phyloP scores from a whole-genome alignment of 2,329 filamentous ascomycete species.

The Sporothrix protearum region DNA sequence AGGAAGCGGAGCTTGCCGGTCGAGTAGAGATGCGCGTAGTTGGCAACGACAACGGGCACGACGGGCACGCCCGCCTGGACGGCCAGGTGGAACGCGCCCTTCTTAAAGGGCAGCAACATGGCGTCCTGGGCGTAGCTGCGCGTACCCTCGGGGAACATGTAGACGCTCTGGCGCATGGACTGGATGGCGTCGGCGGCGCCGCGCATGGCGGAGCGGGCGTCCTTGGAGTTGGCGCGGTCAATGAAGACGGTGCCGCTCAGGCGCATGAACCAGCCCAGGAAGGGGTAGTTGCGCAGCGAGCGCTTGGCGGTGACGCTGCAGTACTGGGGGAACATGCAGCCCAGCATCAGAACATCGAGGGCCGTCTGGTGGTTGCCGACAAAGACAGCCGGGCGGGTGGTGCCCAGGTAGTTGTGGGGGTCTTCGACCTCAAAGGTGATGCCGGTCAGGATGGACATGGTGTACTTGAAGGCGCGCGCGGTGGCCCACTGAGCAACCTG shows the following conservation, averaged over 20 bases:
- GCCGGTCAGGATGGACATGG: slow-evolving; percentile 72
- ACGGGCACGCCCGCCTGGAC: slow-evolving; percentile 92
- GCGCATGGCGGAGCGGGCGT: slow-evolving; percentile 80
- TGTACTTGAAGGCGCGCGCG: slow-evolving; percentile 73
- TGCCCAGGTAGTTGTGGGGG: slow-evolving; percentile 58
- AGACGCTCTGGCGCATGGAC: slow-evolving; percentile 68
- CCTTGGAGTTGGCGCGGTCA: slow-evolving; percentile 79
- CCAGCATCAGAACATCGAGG: slow-evolving; percentile 89
- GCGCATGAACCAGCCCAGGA: slow-evolving; percentile 92
- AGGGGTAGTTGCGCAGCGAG: slow-evolving; percentile 70
- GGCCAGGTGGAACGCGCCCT: slow-evolving; percentile 94
- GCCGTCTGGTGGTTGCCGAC: slow-evolving; percentile 95
- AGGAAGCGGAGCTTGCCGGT: slow-evolving; percentile 63
- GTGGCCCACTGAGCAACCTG: slow-evolving; percentile 82
- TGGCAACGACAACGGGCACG: slow-evolving; percentile 77
- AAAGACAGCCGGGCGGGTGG: slow-evolving; percentile 76
- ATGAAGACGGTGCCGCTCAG: slow-evolving; percentile 92
- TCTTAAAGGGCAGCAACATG: slow-evolving; percentile 90
- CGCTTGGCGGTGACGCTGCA: slow-evolving; percentile 92
- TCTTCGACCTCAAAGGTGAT: slow-evolving; percentile 74
- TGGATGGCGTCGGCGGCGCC: slow-evolving; percentile 78
- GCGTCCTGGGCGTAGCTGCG: slow-evolving; percentile 83
- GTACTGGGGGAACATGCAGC: slow-evolving; percentile 82
- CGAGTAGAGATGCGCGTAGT: slow-evolving; percentile 71
- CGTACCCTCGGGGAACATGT: slow-evolving; percentile 89